Conservation (phyloP, 75 land plant species). For the Pseudotsuga menziesii region DNA sequence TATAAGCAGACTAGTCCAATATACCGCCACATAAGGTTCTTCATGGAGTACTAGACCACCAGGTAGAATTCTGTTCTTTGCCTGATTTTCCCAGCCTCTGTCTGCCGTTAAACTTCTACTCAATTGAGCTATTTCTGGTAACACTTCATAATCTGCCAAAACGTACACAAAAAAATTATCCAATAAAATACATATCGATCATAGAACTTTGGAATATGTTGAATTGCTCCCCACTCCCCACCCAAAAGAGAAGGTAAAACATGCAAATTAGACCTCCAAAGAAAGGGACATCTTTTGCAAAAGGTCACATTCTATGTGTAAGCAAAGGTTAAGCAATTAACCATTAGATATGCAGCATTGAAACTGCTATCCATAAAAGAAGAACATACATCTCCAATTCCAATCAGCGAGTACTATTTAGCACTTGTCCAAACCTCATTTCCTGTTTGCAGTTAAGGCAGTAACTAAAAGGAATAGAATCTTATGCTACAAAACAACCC, state of each 20-base stretch:
- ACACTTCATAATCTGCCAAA: conserved; percentile 5
- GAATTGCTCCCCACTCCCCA: too few relatives aligned
- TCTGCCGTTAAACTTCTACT: not conserved
- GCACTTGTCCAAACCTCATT: not conserved
- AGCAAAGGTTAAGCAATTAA: not conserved
- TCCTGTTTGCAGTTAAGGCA: not conserved
- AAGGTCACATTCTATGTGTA: not conserved
- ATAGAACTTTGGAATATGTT: too few relatives aligned
- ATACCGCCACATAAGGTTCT: conserved; percentile 6
- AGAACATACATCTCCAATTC: not conserved
- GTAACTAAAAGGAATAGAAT: not conserved
- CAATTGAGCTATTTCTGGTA: not conserved
- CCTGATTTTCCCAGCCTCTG: conserved; percentile 5
- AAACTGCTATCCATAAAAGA: not conserved
- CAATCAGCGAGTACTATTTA: not conserved
- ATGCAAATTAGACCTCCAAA: too few relatives aligned
- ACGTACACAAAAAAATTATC: too few relatives aligned
- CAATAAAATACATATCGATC: too few relatives aligned
- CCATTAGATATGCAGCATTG: not conserved
- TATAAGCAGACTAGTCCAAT: not conserved
- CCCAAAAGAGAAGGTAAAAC: too few relatives aligned
- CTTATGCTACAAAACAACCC: not conserved
- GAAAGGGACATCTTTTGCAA: too few relatives aligned
- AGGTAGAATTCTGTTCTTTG: not conserved
- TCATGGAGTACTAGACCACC: conserved; percentile 6